Base-by-base conservation (phyloP, 176 grass and related monocot genomes). In the Cenchrus purpureus region DNA sequence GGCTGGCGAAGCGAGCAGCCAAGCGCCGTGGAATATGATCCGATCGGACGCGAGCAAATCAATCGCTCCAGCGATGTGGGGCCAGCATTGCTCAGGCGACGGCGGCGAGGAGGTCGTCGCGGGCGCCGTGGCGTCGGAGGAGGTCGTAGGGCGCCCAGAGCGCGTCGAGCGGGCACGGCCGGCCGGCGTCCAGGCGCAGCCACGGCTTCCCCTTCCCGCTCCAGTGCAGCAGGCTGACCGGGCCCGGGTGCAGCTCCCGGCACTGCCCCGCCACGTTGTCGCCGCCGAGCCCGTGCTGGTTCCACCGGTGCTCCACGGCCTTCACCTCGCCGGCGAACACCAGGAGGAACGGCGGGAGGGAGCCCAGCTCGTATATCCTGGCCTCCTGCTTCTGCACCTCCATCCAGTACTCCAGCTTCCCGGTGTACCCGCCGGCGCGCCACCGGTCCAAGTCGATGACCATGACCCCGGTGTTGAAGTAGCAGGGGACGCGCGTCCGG, bases 391-490 rank as follows among this genome's bases (percentile, higher is more conserved):
- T 99, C 89, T 99, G 97, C 62, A 99, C 82, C 86, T 99, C 93
- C 97, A 99, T 99, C 97, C 97, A 99, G 76, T 86, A 88, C 91
- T 99, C 97, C 40, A 99, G 74, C 89, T 92, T 89, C 40, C 73
- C 82, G 3, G 97, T 99, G 86, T 89, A 99, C 48, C 74, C 88
- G 1, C 91, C 90, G 7, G 76, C 76, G 32, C 97, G 89, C 97
- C 97, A 99, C 17, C 94, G 43, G 28, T 88, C 90, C 3, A 99
- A 89, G 78, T 99, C 93, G 71, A 99, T 99, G 63, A 99, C 97
- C 93, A 99, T 99, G 71, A 99, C 97, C 9, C 97, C 97, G 32
- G 97, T 99, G 84, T 99, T 99, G 97, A 99, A 99, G 90, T 99
- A 99, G 90, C 97, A 98, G 1, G 93, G 93, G 7, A 6, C 7